phyloP scores from a whole-genome alignment of 2,329 filamentous ascomycete genomes.

The Pseudogymnoascus sp. region DNA sequence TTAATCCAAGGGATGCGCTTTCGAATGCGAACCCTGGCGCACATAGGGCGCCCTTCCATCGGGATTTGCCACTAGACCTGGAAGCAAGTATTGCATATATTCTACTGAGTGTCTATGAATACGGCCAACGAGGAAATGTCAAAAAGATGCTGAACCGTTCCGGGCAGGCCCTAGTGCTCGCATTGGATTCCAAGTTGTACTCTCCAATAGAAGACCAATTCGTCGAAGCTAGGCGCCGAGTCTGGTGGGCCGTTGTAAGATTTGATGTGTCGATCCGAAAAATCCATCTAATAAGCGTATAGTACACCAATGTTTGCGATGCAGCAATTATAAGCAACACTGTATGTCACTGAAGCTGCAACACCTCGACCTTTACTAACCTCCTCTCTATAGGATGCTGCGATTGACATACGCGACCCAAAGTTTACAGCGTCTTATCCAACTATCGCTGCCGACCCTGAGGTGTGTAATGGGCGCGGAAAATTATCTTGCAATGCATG shows the following conservation, averaged over 20 bases:
- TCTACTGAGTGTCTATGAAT: constrained; percentile 45
- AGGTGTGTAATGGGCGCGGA: constrained; percentile 27
- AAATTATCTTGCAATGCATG: constrained; percentile 15
- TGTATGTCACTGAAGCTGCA: constrained; percentile 25
- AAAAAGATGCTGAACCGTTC: constrained; percentile 45
- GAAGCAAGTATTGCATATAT: constrained; percentile 43
- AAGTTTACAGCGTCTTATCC: constrained; percentile 41
- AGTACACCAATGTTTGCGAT: constrained; percentile 45
- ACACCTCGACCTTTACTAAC: neutral
- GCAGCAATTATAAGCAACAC: constrained; percentile 44
- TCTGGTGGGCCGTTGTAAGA: constrained; percentile 48
- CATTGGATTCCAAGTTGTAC: constrained; percentile 41
- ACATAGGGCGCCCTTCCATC: constrained; percentile 37
- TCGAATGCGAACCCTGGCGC: constrained; percentile 28
- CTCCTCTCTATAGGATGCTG: constrained; percentile 33
- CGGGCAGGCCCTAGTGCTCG: constrained; percentile 40
- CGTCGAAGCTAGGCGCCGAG: constrained; percentile 39
- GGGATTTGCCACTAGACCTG: constrained; percentile 37
- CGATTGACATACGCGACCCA: constrained; percentile 37
- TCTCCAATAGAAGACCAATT: constrained; percentile 32
- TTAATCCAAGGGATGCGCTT: constrained; percentile 39
- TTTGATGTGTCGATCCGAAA: neutral
- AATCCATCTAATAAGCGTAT: constrained; percentile 7
- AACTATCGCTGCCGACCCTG: constrained; percentile 34
- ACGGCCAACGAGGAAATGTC: constrained; percentile 45